phyloP scores from a whole-genome alignment of 2,329 filamentous ascomycete genomes.

The Curvularia hawaiiensis region DNA sequence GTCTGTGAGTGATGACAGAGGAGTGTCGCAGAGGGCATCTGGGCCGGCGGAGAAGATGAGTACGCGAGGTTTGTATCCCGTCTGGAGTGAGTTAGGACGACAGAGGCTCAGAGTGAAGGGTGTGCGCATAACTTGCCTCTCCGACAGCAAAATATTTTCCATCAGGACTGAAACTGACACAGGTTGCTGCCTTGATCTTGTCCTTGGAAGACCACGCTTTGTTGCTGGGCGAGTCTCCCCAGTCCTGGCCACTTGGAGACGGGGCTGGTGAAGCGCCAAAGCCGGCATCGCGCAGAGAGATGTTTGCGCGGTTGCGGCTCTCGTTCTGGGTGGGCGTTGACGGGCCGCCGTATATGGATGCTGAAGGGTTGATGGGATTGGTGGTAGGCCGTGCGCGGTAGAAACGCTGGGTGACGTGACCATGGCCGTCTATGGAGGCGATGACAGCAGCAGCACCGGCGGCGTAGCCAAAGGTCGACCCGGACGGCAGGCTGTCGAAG shows the following conservation, averaged over 20 bases:
- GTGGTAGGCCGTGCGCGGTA: slow-evolving; percentile 80
- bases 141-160: slow-evolving; percentile 88
- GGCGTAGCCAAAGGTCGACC: slow-evolving; percentile 79
- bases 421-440: slow-evolving; percentile 73
- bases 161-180: slow-evolving; percentile 85
- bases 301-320: slow-evolving; percentile 63
- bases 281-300: slow-evolving; percentile 56
- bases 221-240: slow-evolving; percentile 63
- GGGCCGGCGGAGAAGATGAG: slow-evolving; percentile 82
- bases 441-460: slow-evolving; percentile 94
- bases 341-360: slow-evolving; percentile 57
- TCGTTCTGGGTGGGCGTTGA: slow-evolving; percentile 61
- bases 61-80: slow-evolving; percentile 89
- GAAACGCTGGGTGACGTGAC: slow-evolving; percentile 76
- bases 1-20: slow-evolving; percentile 84
- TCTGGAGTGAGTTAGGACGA: slow-evolving; percentile 55
- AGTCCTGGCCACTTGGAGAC: slow-evolving; percentile 56
- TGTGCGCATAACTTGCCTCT: slow-evolving; percentile 60
- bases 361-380: slow-evolving; percentile 68
- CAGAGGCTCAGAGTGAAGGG: not conserved
- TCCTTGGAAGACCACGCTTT: slow-evolving; percentile 89
- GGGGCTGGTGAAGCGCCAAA: slow-evolving; percentile 50
- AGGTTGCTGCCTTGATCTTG: slow-evolving; percentile 92
- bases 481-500: slow-evolving; percentile 79
- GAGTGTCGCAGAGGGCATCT: slow-evolving; percentile 78